A percentile compares a stretch with the other conserved stretches of the same genome.
These are phyloP conservation scores for Akanthomyces uredinophilus DNA, from an alignment of 2,329 filamentous ascomycete species.

Conservation along the genomic window DNA sequence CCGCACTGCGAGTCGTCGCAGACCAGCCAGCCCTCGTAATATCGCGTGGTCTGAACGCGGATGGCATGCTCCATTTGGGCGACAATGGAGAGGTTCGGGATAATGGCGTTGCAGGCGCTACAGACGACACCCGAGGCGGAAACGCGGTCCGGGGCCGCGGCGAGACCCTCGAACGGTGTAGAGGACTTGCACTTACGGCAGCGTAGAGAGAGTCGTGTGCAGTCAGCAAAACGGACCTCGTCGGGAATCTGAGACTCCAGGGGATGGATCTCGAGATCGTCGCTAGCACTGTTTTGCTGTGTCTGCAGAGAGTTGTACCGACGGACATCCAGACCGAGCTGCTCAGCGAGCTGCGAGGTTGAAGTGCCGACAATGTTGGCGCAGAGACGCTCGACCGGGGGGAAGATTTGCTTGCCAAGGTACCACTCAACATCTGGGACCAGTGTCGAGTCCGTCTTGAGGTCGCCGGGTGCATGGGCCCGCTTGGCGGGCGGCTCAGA, in stretches of 20 bases:
- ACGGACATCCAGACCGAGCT: constrained; percentile 82
- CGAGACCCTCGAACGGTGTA: constrained; percentile 72
- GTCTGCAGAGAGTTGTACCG: constrained; percentile 61
- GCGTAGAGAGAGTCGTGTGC: constrained; percentile 67
- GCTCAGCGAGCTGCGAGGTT: constrained; percentile 82
- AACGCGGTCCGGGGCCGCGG: constrained; percentile 51
- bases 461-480: constrained; percentile 78
- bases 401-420: constrained; percentile 95
- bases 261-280: constrained; percentile 73
- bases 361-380: constrained; percentile 94
- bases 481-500: constrained; percentile 77
- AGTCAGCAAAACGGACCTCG: constrained; percentile 79
- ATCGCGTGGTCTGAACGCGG: constrained; percentile 69
- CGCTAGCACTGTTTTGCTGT: constrained; percentile 44
- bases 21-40: constrained; percentile 88
- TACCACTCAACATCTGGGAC: constrained; percentile 96
- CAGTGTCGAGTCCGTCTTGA: constrained; percentile 69
- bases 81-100: constrained; percentile 69
- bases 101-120: constrained; percentile 57
- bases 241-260: constrained; percentile 94
- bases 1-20: constrained; percentile 88
- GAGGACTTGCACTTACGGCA: constrained; percentile 75
- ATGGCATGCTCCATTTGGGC: constrained; percentile 85
- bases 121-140: constrained; percentile 74
- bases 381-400: constrained; percentile 93